These are phyloP conservation scores for Sedum album DNA, from an alignment of 164 flowering plant species.

Conservation along the genomic window DNA sequence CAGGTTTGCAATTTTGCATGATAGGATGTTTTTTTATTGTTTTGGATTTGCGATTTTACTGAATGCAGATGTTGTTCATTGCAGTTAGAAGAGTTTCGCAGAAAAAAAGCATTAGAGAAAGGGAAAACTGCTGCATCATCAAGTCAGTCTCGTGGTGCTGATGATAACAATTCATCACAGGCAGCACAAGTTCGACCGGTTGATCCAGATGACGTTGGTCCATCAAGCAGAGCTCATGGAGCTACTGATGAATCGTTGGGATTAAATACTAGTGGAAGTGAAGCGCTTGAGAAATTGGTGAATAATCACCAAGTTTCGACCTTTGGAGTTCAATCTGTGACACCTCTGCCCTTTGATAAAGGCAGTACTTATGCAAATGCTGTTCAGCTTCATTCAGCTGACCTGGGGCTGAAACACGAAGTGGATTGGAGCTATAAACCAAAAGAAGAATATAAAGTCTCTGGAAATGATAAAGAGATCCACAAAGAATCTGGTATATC, in stretches of 20 bases:
- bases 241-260: slow-evolving; percentile 15
- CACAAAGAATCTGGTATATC: neutral
- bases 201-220: slow-evolving; percentile 39
- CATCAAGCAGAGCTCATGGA: slow-evolving; percentile 30
- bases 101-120: slow-evolving; percentile 67
- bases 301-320: slow-evolving; percentile 22
- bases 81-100: slow-evolving; percentile 92
- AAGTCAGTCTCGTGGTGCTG: slow-evolving; percentile 25
- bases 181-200: slow-evolving; percentile 14
- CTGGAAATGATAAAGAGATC: neutral
- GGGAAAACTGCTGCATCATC: slow-evolving; percentile 38
- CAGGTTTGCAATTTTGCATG: too few species aligned
- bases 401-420: neutral
- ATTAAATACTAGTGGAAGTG: slow-evolving; percentile 9
- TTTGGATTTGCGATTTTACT: neutral
- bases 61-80: slow-evolving; percentile 10
- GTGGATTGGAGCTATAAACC: neutral
- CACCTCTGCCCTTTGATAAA: slow-evolving; percentile 14
- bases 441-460: neutral
- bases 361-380: slow-evolving; percentile 15
- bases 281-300: slow-evolving; percentile 16
- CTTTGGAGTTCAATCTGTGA: slow-evolving; percentile 11
- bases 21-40: neutral
- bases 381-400: neutral
- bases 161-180: slow-evolving; percentile 20